Percentiles rank a stretch among this genome's conserved stretches.
These are phyloP conservation scores for Diaporthe amygdali DNA, from an alignment of 2,329 filamentous ascomycete genomes.

Conservation along the genomic window DNA sequence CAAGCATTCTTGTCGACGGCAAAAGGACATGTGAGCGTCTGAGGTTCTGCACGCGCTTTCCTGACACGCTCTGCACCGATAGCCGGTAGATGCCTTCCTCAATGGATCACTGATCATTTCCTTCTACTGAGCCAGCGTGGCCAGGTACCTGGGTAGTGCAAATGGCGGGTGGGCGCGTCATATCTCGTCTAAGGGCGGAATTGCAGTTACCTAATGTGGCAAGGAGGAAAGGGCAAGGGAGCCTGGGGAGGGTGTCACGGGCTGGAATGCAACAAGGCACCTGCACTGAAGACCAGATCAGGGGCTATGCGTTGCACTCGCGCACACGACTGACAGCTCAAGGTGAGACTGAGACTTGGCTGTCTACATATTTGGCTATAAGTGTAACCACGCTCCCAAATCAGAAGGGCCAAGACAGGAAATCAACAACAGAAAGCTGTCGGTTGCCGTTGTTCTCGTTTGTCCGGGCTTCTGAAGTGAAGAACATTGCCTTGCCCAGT, in stretches of 20 bases:
- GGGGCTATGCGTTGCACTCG: neutral
- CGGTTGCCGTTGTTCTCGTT: neutral
- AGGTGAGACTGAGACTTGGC: neutral
- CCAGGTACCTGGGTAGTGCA: neutral
- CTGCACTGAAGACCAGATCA: neutral
- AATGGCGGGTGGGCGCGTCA: neutral
- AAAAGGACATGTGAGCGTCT: neutral
- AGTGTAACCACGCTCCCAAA: neutral
- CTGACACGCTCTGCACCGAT: neutral
- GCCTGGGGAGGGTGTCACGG: constrained; percentile 19
- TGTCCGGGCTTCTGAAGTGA: no score
- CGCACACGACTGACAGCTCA: neutral
- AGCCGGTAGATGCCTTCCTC: neutral
- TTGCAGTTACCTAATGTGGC: neutral
- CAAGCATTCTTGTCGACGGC: neutral
- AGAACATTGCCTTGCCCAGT: neutral
- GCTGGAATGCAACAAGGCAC: constrained; percentile 22
- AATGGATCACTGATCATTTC: no score
- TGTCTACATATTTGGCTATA: constrained; percentile 3
- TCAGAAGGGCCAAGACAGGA: neutral
- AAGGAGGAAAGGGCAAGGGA: neutral
- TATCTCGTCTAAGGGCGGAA: neutral
- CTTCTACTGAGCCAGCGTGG: no score
- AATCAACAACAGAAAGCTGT: neutral
- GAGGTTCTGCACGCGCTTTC: constrained; percentile 1